These are phyloP conservation scores for Nothomitra cinnamomea DNA, from an alignment of 2,329 filamentous ascomycete genomes.

Conservation along the genomic window DNA sequence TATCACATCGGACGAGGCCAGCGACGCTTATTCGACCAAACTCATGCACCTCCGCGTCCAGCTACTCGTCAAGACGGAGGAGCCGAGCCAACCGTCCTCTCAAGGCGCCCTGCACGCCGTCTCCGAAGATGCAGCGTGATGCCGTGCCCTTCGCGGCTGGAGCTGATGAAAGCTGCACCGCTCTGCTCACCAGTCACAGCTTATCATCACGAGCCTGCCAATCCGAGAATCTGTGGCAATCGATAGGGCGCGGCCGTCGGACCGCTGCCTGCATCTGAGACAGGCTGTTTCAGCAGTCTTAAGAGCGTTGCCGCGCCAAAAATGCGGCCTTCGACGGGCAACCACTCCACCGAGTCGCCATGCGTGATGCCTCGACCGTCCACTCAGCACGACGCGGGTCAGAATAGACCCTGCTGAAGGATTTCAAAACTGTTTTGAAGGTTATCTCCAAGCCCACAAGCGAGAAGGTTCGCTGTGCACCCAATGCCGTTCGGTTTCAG, in stretches of 20 bases:
- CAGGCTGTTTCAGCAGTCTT: background rate
- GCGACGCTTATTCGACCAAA: background rate
- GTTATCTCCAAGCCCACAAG: no score
- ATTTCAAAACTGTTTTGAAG: no score
- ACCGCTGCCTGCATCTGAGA: slow-evolving; percentile 2
- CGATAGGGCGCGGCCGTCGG: slow-evolving; percentile 3
- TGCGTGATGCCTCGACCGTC: background rate
- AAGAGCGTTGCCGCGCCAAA: background rate
- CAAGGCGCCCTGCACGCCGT: background rate
- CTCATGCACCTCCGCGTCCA: background rate
- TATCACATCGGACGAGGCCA: slow-evolving; percentile 2
- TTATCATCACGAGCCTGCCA: slow-evolving; percentile 1
- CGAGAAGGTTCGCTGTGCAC: no score
- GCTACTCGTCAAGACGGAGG: background rate
- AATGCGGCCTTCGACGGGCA: no score
- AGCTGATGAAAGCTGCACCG: background rate
- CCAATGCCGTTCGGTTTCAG: slow-evolving; percentile 3
- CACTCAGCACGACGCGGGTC: background rate
- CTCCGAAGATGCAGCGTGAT: slow-evolving; percentile 2
- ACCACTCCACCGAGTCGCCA: no score
- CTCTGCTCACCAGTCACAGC: background rate
- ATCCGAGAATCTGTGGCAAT: background rate
- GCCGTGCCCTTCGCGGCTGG: slow-evolving; percentile 1
- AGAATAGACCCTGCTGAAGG: background rate
- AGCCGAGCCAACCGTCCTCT: background rate